Evolutionary conservation across 1,139 yeast genomes (phyloP), one percentile per base, ranked within the genome.

Genomic region (Yueomyces sp.): DNA sequence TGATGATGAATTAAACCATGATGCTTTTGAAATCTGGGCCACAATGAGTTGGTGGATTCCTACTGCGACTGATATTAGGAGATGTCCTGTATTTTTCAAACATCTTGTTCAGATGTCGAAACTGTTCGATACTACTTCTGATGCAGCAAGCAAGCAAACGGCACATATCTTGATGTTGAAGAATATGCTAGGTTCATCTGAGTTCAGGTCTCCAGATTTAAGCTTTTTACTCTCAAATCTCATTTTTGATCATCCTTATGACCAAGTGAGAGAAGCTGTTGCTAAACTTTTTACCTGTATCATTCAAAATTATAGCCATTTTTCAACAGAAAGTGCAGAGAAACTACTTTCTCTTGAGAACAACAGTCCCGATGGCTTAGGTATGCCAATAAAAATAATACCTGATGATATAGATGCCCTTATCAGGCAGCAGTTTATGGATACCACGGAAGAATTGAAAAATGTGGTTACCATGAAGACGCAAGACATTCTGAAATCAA

Each of bases 11-110:
- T 63, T 91, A 46, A 75, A 85, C 1, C 95, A 89, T 3, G 95
- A 89, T 38, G 81, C 81, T 5, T 65, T 74, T 40, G 75, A 73
- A 27, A 78, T 84, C 41, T 91, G 97, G 97, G 70, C 70, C 40
- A 73, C 86, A 0, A 76, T 85, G 46, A 68, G 82, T 3, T 78
- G 87, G 80, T 79, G 87, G 82, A 56, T 79, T 1, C 82, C 89
- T 0, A 61, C 78, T 3, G 75, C 76, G 50, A 65, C 73, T 33
- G 95, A 85, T 59, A 56, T 72, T 42, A 71, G 95, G 55, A 70
- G 96, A 48, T 72, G 78, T 48, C 77, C 81, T 12, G 67, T 70
- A 5, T 59, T 86, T 4, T 63, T 72, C 25, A 58, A 65, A 29
- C 65, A 68, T 29, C 62, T 85, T n/a, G 62, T 54, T 19, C 37